phyloP scores from a whole-genome alignment of 768 basidiomycete genomes.

The Naganishia onofrii region DNA sequence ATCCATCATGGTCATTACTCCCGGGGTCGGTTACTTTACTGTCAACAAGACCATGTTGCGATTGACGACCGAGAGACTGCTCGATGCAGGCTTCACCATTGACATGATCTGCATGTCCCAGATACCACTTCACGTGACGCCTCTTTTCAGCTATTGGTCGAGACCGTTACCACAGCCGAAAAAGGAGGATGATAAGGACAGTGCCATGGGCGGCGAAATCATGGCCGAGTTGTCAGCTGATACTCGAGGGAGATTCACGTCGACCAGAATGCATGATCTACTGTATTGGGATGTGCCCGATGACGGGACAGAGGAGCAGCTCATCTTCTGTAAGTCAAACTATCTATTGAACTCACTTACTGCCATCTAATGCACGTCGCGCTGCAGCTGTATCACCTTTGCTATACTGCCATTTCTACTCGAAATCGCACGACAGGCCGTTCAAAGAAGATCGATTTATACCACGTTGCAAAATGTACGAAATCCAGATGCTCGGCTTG shows the following conservation, averaged over 20 bases:
- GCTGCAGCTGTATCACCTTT: slow-evolving; percentile 50
- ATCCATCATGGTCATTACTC: slow-evolving; percentile 79
- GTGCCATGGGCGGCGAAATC: slow-evolving; percentile 27
- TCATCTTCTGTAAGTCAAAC: slow-evolving; percentile 46
- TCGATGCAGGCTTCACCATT: slow-evolving; percentile 86
- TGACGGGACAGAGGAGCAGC: slow-evolving; percentile 35
- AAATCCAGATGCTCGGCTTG: slow-evolving; percentile 90
- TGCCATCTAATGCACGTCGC: slow-evolving; percentile 55
- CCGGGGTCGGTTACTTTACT: slow-evolving; percentile 88
- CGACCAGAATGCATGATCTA: slow-evolving; percentile 38
- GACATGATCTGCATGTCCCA: slow-evolving; percentile 87
- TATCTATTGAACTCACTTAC: slow-evolving; percentile 59
- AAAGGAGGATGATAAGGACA: slow-evolving; percentile 40
- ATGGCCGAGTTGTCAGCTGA: slow-evolving; percentile 26
- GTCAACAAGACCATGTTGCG: slow-evolving; percentile 86
- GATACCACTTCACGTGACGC: slow-evolving; percentile 86
- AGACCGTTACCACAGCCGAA: slow-evolving; percentile 30
- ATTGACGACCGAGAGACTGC: slow-evolving; percentile 85
- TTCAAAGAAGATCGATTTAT: slow-evolving; percentile 67
- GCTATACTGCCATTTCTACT: slow-evolving; percentile 54
- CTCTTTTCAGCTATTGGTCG: slow-evolving; percentile 83
- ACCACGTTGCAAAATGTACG: slow-evolving; percentile 93
- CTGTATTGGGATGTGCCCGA: slow-evolving; percentile 47
- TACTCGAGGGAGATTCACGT: slow-evolving; percentile 13
- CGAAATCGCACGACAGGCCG: slow-evolving; percentile 54